These are phyloP conservation scores for Phytophthora fragariae DNA, from an alignment of 352 stramenopile genomes.

Conservation along the genomic window DNA sequence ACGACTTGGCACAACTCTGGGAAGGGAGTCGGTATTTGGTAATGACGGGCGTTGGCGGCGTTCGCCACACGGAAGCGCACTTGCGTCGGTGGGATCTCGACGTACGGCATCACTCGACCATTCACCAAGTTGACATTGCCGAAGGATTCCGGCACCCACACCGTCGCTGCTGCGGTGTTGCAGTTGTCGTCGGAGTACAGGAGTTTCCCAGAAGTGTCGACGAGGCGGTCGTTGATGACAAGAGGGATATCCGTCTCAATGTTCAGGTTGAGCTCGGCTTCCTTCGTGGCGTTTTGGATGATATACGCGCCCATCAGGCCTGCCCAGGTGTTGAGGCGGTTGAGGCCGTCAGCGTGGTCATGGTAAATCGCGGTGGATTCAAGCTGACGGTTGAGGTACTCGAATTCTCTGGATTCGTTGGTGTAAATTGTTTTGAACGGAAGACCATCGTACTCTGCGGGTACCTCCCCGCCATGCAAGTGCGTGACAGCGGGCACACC, in stretches of 20 bases:
- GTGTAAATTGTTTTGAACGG: conserved; percentile 52
- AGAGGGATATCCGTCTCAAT: conserved; percentile 59
- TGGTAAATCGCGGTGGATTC: conserved; percentile 55
- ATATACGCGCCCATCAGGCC: conserved; percentile 57
- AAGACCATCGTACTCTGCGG: conserved; percentile 54
- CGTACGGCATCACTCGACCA: conserved; percentile 62
- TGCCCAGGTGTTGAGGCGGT: conserved; percentile 57
- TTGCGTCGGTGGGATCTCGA: conserved; percentile 62
- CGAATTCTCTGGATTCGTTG: conserved; percentile 46
- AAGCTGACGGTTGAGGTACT: conserved; percentile 61
- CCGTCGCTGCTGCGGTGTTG: conserved; percentile 25
- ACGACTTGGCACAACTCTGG: conserved; percentile 57
- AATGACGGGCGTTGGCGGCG: conserved; percentile 66
- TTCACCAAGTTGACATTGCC: conserved; percentile 58
- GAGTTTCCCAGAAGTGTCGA: conserved; percentile 36
- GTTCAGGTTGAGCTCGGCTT: conserved; percentile 48
- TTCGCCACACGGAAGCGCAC: conserved; percentile 71
- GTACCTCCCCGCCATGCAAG: conserved; percentile 50
- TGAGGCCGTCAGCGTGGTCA: conserved; percentile 58
- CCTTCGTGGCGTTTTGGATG: conserved; percentile 44
- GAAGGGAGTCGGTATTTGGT: conserved; percentile 73
- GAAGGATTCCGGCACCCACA: conserved; percentile 61
- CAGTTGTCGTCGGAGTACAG: conserved; percentile 56
- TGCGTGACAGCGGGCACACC: conserved; percentile 56
- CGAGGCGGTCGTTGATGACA: conserved; percentile 44